Base-by-base conservation (phyloP, 306 rosid species). In the Lupinus albus region DNA sequence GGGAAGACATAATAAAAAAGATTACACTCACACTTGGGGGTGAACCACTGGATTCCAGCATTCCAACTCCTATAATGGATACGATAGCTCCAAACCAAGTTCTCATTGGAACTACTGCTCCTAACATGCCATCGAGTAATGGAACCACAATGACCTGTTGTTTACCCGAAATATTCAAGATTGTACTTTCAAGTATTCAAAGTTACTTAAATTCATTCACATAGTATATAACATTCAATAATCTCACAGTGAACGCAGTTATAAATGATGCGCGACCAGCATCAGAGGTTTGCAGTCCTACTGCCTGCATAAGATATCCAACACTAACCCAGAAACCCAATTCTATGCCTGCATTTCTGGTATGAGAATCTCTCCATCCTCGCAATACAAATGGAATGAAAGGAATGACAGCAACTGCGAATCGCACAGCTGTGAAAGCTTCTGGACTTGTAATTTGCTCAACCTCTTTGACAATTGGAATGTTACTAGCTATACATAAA, bases 291-390 rank as follows among this genome's bases (percentile, higher is more conserved):
- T 75, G 77, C 52, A 89, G 75, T 72, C 96, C 96, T 36, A 89
- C 18, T 21, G 96, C 90, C 83, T 89, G 96, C 85, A 78, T 79
- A 15, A 89, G 80, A 77, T 89, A 89, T 36, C 96, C 96, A 47
- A 86, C 63, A 81, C 96, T 84, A 75, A 79, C 88, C 96, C 92
- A 89, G 58, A 84, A 71, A 44, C 96, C 96, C 84, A 89, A 83
- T 79, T 89, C 96, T 57, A 89, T 64, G 50, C 96, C 96, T 12
- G 92, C 85, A 66, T 86, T 79, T 20, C 92, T 82, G 18, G 77
- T 84, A 15, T 11, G 15, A 64, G 58, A 68, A 76, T 89, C 88
- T 25, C 67, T 66, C 70, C 76, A 65, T 66, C 77, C 83, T 76
- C 39, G 75, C 51, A 79, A 64, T 4, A 86, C 81, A 74, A 86